These are phyloP conservation scores for Blastosporella zonata DNA, from an alignment of 1,284 basidiomycete genomes.

Conservation along the genomic window DNA sequence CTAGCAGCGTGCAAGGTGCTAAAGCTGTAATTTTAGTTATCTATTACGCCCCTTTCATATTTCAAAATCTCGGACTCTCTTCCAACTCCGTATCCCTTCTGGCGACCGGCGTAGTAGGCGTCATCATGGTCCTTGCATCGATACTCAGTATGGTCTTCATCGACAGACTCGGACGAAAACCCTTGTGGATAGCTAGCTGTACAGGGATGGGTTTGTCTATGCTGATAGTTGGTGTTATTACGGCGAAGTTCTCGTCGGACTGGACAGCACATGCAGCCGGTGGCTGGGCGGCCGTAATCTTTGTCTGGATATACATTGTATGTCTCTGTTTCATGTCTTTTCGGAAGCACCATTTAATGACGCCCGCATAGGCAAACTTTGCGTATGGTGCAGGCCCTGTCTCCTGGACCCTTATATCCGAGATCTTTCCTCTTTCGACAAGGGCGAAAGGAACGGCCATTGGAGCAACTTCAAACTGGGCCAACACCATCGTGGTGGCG, in stretches of 20 bases:
- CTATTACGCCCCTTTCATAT: slow-evolving; percentile 20
- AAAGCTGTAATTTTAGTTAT: slow-evolving; percentile 7
- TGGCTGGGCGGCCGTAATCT: slow-evolving; percentile 19
- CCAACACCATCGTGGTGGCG: slow-evolving; percentile 18
- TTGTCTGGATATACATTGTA: slow-evolving; percentile 21
- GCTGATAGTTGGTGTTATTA: slow-evolving; percentile 19
- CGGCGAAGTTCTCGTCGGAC: slow-evolving; percentile 17
- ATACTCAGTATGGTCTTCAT: slow-evolving; percentile 17
- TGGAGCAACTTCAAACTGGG: slow-evolving; percentile 19
- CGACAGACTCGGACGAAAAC: slow-evolving; percentile 15
- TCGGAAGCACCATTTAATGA: background rate
- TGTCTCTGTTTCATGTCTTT: background rate
- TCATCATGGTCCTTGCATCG: slow-evolving; percentile 19
- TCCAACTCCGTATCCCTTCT: slow-evolving; percentile 18
- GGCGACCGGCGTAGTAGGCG: slow-evolving; percentile 20
- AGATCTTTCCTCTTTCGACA: slow-evolving; percentile 19
- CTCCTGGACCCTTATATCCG: slow-evolving; percentile 19
- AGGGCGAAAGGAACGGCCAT: slow-evolving; percentile 17
- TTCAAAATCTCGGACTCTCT: slow-evolving; percentile 18
- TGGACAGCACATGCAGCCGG: slow-evolving; percentile 17
- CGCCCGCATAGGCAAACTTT: slow-evolving; percentile 13
- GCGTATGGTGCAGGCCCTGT: slow-evolving; percentile 19
- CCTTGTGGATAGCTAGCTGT: slow-evolving; percentile 19
- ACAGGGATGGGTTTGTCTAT: slow-evolving; percentile 19
- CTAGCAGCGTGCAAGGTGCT: background rate